phyloP scores from a whole-genome alignment of 345 rosid genomes.

The Hibiscus syriacus region DNA sequence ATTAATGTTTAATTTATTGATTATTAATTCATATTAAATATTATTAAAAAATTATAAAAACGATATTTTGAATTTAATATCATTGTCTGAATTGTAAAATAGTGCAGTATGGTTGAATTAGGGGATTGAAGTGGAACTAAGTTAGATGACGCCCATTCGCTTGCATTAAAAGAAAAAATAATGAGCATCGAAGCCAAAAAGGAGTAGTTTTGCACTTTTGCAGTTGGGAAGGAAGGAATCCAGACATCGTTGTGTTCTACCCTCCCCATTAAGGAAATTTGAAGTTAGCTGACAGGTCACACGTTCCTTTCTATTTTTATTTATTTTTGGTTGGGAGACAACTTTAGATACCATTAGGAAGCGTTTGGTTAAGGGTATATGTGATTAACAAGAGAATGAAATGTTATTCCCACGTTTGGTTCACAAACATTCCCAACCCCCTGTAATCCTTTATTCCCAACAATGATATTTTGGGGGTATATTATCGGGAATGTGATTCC shows the following conservation, averaged over 20 bases:
- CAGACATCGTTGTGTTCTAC: constrained; percentile 18
- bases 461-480: no score
- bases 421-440: no score
- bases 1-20: no score
- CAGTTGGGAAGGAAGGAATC: constrained; percentile 19
- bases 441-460: no score
- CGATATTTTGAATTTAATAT: no score
- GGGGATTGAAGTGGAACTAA: not conserved
- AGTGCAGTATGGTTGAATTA: not conserved
- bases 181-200: not conserved
- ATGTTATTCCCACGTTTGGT: no score
- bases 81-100: no score
- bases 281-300: constrained; percentile 24
- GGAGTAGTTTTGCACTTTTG: not conserved
- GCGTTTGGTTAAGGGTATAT: no score
- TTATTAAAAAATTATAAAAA: no score
- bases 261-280: not conserved
- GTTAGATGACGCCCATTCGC: constrained; percentile 22
- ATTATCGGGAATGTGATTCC: no score
- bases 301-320: constrained; percentile 10
- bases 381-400: no score
- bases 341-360: not conserved
- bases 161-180: constrained; percentile 21
- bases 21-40: no score
- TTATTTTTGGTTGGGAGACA: not conserved